A percentile compares a stretch with the other conserved stretches of the same genome.
These are phyloP conservation scores for Stereum hirsutum DNA, from an alignment of 1,284 basidiomycete genomes.

Conservation along the genomic window DNA sequence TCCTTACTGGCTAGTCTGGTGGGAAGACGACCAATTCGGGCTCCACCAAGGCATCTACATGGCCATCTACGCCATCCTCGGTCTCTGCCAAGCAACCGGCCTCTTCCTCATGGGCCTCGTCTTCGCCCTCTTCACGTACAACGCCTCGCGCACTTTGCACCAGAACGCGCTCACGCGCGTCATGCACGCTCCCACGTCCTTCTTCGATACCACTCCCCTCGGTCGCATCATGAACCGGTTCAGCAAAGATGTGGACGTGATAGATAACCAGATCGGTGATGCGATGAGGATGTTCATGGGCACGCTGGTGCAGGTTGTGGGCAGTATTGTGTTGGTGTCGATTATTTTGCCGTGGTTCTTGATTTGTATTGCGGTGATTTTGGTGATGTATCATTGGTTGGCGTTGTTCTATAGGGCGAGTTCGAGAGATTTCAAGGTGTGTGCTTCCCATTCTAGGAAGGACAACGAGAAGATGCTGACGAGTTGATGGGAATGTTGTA, in stretches of 20 bases:
- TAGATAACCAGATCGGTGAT: conserved; percentile 69
- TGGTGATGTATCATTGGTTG: conserved; percentile 50
- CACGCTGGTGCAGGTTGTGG: conserved; percentile 59
- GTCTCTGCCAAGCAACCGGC: conserved; percentile 37
- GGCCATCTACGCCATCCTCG: conserved; percentile 56
- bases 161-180: conserved; percentile 54
- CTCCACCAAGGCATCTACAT: no score
- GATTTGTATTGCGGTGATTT: conserved; percentile 56
- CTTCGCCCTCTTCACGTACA: conserved; percentile 54
- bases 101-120: conserved; percentile 45
- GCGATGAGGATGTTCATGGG: conserved; percentile 49
- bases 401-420: conserved; percentile 82
- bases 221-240: conserved; percentile 88
- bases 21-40: no score
- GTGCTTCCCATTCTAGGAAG: conserved; percentile 14
- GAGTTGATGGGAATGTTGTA: background rate
- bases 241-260: conserved; percentile 79
- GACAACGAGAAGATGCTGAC: background rate
- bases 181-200: conserved; percentile 74
- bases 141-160: conserved; percentile 50
- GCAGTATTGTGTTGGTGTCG: conserved; percentile 71
- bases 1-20: no score
- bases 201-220: conserved; percentile 88
- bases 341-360: conserved; percentile 83
- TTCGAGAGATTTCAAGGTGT: conserved; percentile 81